A percentile compares a stretch with the other conserved stretches of the same genome.
These are phyloP conservation scores for Pythium oligandrum DNA, from an alignment of 352 stramenopile genomes.

Conservation along the genomic window DNA sequence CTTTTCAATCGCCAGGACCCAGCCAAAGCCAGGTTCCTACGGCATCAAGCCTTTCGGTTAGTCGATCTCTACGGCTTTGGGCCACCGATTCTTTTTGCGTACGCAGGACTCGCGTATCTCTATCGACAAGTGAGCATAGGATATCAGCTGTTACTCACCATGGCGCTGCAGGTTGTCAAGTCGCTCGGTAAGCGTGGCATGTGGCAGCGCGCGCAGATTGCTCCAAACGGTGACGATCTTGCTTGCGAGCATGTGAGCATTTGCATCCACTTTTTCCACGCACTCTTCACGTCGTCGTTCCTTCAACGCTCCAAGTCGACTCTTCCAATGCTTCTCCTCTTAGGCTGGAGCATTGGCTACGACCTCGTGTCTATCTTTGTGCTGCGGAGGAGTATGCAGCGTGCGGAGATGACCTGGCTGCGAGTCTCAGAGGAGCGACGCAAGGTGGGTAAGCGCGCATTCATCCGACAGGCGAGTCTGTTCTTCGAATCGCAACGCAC, in stretches of 20 bases:
- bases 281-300: slow-evolving; percentile 30
- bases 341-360: slow-evolving; percentile 19
- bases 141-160: slow-evolving; percentile 25
- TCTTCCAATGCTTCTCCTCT: slow-evolving; percentile 19
- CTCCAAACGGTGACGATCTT: slow-evolving; percentile 22
- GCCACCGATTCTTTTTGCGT: slow-evolving; percentile 22
- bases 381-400: background rate
- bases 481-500: background rate
- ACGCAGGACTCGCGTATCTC: slow-evolving; percentile 22
- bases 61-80: slow-evolving; percentile 5
- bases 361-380: background rate
- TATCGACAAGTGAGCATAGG: slow-evolving; percentile 20
- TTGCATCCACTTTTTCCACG: slow-evolving; percentile 28
- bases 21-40: slow-evolving; percentile 3
- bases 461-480: background rate
- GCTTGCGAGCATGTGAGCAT: slow-evolving; percentile 9
- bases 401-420: too few relatives aligned
- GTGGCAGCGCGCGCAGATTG: slow-evolving; percentile 16
- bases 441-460: background rate
- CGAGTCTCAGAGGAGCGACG: background rate
- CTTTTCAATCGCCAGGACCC: slow-evolving; percentile 3
- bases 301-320: slow-evolving; percentile 33
- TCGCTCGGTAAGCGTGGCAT: slow-evolving; percentile 8
- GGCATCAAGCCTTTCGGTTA: slow-evolving; percentile 2
- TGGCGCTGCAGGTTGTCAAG: slow-evolving; percentile 29